Evolutionary conservation across 345 rosid genomes (phyloP).

Genomic region (Brassica rapa): DNA sequence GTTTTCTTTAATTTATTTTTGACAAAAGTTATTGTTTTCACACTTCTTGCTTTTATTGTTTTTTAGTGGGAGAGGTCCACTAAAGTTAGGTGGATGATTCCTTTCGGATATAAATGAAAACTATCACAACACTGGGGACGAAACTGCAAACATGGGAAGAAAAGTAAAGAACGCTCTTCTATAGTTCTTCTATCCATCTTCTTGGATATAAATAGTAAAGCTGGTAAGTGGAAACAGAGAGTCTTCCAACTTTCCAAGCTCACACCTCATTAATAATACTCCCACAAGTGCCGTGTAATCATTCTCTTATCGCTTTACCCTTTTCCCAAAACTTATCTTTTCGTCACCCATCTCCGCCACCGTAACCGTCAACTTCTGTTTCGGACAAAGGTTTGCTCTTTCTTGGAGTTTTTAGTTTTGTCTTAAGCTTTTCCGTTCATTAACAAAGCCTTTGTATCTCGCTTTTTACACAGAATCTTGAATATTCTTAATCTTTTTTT

Average conservation of each 20-base stretch:
- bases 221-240: constrained; percentile 15
- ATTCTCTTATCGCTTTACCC: not conserved
- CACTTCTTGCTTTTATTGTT: constrained; percentile 5
- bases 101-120: not conserved
- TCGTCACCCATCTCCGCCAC: constrained; percentile 12
- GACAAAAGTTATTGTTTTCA: constrained; percentile 16
- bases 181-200: not conserved
- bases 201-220: constrained; percentile 16
- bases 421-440: not conserved
- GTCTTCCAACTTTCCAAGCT: constrained; percentile 12
- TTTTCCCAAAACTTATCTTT: not conserved
- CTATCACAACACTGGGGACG: not conserved
- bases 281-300: constrained; percentile 8
- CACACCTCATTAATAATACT: not conserved
- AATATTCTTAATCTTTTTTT: not conserved
- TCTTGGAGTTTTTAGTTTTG: not conserved
- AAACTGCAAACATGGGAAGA: constrained; percentile 4
- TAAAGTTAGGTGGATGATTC: not conserved
- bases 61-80: constrained; percentile 6
- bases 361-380: constrained; percentile 8
- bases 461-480: not conserved
- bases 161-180: constrained; percentile 6
- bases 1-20: not conserved
- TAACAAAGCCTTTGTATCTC: too few relatives aligned
- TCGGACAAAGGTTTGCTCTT: constrained; percentile 10